phyloP scores from a whole-genome alignment of 345 rosid species.

The Boechera retrofracta region DNA sequence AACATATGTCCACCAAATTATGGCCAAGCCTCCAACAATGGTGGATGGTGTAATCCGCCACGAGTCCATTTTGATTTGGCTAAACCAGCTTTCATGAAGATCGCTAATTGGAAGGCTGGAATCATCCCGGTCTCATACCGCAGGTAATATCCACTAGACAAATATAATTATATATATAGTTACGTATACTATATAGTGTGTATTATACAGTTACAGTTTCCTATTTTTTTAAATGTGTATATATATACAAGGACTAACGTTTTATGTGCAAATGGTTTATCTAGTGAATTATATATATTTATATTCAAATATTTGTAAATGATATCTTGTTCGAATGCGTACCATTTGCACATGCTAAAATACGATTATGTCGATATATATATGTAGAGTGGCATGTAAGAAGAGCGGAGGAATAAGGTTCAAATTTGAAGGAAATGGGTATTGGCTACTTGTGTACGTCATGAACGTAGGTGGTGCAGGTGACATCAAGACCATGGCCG shows the following conservation, averaged over 20 bases:
- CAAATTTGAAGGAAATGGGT: constrained; percentile 58
- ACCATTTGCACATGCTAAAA: not conserved
- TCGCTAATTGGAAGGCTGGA: constrained; percentile 88
- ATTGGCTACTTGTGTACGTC: constrained; percentile 69
- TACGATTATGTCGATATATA: not conserved
- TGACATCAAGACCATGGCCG: constrained; percentile 58
- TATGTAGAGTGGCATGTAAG: constrained; percentile 60
- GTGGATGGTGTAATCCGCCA: constrained; percentile 97
- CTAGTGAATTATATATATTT: not conserved
- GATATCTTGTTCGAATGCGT: not conserved
- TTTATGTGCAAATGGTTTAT: not conserved
- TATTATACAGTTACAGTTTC: not conserved
- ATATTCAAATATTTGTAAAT: not conserved
- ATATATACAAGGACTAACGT: not conserved
- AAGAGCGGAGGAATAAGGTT: constrained; percentile 54
- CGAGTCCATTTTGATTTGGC: constrained; percentile 81
- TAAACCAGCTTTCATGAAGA: constrained; percentile 87
- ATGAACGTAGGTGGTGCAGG: constrained; percentile 83
- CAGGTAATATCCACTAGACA: constrained; percentile 46
- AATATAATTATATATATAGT: not conserved
- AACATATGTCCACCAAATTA: constrained; percentile 89
- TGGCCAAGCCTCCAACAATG: constrained; percentile 61
- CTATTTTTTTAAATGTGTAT: not conserved
- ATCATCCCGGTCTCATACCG: constrained; percentile 77
- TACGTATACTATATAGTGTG: not conserved